A percentile compares a stretch with the other conserved stretches of the same genome.
Evolutionary conservation across 495 filamentous ascomycete species (phyloP).

Genomic region (Neurospora sp.): DNA sequence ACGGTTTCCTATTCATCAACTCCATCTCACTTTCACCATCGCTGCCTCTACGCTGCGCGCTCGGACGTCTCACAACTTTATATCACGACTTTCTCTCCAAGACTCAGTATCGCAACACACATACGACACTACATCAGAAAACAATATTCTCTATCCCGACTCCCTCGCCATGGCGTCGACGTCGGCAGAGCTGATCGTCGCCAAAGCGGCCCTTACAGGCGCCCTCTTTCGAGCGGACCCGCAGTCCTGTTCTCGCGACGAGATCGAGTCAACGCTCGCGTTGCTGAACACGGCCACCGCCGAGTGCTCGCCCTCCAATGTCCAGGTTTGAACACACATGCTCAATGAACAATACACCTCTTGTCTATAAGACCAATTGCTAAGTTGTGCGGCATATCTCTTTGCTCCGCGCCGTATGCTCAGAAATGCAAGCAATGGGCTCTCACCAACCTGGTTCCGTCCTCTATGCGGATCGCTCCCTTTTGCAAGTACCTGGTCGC

Average conservation of each 20-base stretch:
- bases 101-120: not conserved
- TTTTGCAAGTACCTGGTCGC: conserved; percentile 70
- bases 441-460: conserved; percentile 57
- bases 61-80: not conserved
- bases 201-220: conserved; percentile 71
- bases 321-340: conserved; percentile 81
- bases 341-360: conserved; percentile 24
- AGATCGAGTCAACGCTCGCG: conserved; percentile 61
- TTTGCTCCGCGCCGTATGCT: conserved; percentile 8
- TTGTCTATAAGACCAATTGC: conserved; percentile 41
- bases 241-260: conserved; percentile 54
- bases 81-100: not conserved
- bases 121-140: not conserved
- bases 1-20: not conserved
- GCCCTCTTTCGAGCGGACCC: conserved; percentile 70
- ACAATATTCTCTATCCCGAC: not conserved
- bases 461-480: conserved; percentile 52
- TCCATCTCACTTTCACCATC: not conserved
- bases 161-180: conserved; percentile 51
- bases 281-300: conserved; percentile 56
- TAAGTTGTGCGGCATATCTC: conserved; percentile 39
- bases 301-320: conserved; percentile 72
- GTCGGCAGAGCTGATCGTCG: conserved; percentile 66
- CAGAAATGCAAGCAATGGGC: conserved; percentile 89
- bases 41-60: not conserved